These are phyloP conservation scores for Ceratopteris richardii DNA, from an alignment of 75 land plant species.

Conservation along the genomic window DNA sequence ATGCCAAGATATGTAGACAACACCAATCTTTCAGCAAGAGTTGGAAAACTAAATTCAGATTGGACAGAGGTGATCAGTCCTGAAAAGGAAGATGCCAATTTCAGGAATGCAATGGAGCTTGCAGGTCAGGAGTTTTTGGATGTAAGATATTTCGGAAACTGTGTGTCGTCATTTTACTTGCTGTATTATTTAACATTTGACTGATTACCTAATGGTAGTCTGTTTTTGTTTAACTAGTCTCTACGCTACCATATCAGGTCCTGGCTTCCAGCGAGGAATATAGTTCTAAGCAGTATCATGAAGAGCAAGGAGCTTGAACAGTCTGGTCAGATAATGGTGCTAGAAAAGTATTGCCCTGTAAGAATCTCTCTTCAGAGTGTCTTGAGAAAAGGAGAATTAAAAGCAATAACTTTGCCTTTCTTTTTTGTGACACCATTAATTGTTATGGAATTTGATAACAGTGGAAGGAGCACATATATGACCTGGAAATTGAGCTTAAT, in stretches of 20 bases:
- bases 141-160: slow-evolving; percentile 1
- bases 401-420: no score
- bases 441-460: slow-evolving; percentile 7
- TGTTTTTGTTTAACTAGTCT: slow-evolving; percentile 28
- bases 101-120: slow-evolving; percentile 20
- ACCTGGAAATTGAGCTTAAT: slow-evolving; percentile 17
- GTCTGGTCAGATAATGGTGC: slow-evolving; percentile 73
- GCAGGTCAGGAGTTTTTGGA: slow-evolving; percentile 19
- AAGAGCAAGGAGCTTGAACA: slow-evolving; percentile 51
- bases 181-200: neutral
- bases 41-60: slow-evolving; percentile 19
- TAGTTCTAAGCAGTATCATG: slow-evolving; percentile 55
- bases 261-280: slow-evolving; percentile 87
- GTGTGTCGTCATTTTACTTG: neutral
- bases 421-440: neutral
- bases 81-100: slow-evolving; percentile 12
- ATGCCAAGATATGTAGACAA: slow-evolving; percentile 20
- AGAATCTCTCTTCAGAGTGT: no score
- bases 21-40: slow-evolving; percentile 19
- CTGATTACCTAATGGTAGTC: no score
- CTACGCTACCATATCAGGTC: slow-evolving; percentile 59
- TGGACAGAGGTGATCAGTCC: slow-evolving; percentile 18
- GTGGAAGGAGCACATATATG: slow-evolving; percentile 27
- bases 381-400: no score
- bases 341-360: slow-evolving; percentile 77